phyloP scores from a whole-genome alignment of 257 asterid species.

The Solanum sitiens region DNA sequence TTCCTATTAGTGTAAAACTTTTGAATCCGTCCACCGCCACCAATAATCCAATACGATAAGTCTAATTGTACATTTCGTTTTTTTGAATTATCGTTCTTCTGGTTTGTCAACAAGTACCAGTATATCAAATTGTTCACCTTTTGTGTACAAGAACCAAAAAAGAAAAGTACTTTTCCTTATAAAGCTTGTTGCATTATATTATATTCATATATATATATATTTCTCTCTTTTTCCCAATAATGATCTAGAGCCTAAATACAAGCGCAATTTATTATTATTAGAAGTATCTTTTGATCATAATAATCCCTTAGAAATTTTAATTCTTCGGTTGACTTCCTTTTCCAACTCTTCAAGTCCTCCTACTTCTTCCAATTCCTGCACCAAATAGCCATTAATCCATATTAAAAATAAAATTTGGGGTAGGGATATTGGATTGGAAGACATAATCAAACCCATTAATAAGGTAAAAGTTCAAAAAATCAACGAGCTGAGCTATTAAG shows the following conservation, averaged over 20 bases:
- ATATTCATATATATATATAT: background rate
- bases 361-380: conserved; percentile 77
- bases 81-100: background rate
- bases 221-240: background rate
- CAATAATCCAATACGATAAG: background rate
- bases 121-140: background rate
- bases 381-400: background rate
- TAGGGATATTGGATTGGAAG: too few species aligned
- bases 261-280: background rate
- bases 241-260: background rate
- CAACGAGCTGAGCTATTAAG: fast-evolving
- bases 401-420: too few species aligned
- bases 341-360: conserved; percentile 79
- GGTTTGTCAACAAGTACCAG: background rate
- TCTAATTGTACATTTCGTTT: background rate
- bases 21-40: background rate
- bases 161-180: background rate
- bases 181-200: background rate
- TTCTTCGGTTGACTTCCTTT: conserved; percentile 55
- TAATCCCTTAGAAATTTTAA: conserved; percentile 34
- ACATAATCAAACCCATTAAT: too few species aligned
- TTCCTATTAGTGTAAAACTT: too few species aligned
- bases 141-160: background rate
- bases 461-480: too few species aligned
- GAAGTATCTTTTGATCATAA: background rate